Percentiles rank a stretch among this genome's conserved stretches.
These are phyloP conservation scores for Trichoderma asperellum DNA, from an alignment of 2,329 filamentous ascomycete genomes.

Conservation along the genomic window DNA sequence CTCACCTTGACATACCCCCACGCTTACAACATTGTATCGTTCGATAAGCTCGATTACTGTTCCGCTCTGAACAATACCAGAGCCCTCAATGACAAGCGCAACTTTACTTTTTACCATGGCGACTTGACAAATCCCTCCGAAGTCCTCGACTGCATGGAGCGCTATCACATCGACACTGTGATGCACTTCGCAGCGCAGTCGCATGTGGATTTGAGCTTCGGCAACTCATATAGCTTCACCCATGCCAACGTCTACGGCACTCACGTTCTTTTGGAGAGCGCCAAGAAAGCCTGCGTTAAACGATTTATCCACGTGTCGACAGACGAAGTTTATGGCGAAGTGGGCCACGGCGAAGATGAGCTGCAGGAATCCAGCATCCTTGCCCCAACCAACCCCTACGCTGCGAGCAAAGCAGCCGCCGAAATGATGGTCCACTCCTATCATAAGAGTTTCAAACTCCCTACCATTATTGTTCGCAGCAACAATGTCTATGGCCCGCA, in stretches of 20 bases:
- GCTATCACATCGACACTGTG: constrained; percentile 75
- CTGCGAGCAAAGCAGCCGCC: constrained; percentile 78
- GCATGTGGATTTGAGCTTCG: constrained; percentile 81
- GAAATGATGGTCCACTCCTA: constrained; percentile 91
- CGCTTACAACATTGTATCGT: constrained; percentile 78
- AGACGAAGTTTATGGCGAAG: constrained; percentile 84
- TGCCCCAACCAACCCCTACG: constrained; percentile 80
- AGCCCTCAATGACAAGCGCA: constrained; percentile 66
- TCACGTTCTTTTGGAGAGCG: constrained; percentile 79
- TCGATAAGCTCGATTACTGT: constrained; percentile 85
- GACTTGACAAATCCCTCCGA: constrained; percentile 74
- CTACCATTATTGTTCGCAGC: constrained; percentile 76
- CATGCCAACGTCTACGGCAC: constrained; percentile 83
- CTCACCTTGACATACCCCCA: constrained; percentile 73
- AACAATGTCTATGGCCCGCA: constrained; percentile 88
- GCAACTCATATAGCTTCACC: constrained; percentile 80
- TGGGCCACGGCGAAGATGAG: constrained; percentile 71
- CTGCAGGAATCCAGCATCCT: constrained; percentile 74
- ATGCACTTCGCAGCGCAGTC: constrained; percentile 87
- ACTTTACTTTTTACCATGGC: constrained; percentile 80
- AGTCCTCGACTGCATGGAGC: constrained; percentile 71
- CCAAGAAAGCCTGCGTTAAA: constrained; percentile 70
- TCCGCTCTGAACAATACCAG: constrained; percentile 79
- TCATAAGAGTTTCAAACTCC: constrained; percentile 79
- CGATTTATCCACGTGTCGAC: constrained; percentile 83